phyloP scores from a whole-genome alignment of 1,139 yeast species.

The Yamadazyma atmosphaerica region DNA sequence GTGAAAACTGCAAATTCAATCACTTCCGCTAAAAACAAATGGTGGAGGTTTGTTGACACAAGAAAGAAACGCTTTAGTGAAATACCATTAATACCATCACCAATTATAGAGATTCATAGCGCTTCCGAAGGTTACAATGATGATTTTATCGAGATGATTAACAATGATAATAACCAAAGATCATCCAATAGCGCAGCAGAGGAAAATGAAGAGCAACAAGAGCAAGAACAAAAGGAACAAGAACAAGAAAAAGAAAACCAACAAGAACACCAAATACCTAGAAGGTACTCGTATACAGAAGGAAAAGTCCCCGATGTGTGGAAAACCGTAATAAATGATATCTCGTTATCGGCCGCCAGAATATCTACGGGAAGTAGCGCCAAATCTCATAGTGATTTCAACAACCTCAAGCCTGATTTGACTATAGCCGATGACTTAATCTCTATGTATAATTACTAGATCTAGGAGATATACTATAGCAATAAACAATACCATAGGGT shows the following conservation, averaged over 20 bases:
- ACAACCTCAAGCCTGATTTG: neutral
- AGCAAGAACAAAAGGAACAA: neutral
- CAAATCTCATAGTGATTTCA: conserved; percentile 1
- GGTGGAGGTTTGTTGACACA: conserved; percentile 3
- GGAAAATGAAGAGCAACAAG: neutral
- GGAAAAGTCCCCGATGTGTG: conserved; percentile 19
- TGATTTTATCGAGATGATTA: conserved; percentile 2
- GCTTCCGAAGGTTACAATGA: conserved; percentile 1
- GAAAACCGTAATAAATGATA: conserved; percentile 46
- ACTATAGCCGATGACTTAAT: conserved; percentile 8
- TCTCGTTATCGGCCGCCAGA: conserved; percentile 52
- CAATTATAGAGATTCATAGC: conserved; percentile 10
- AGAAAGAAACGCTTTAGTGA: conserved; percentile 1
- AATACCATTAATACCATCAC: conserved; percentile 11
- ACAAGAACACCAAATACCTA: conserved; percentile 1
- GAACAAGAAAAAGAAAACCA: neutral
- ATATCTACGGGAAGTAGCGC: conserved; percentile 40
- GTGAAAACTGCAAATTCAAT: conserved; percentile 1
- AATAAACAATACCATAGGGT: neutral
- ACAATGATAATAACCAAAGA: too few relatives aligned
- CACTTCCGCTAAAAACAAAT: neutral
- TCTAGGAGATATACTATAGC: neutral
- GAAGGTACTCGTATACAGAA: conserved; percentile 8
- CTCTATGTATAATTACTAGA: conserved; percentile 10
- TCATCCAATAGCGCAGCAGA: neutral